Evolutionary conservation across 2,329 filamentous ascomycete species (phyloP).

Genomic region (Zymoseptoria ardabiliae): DNA sequence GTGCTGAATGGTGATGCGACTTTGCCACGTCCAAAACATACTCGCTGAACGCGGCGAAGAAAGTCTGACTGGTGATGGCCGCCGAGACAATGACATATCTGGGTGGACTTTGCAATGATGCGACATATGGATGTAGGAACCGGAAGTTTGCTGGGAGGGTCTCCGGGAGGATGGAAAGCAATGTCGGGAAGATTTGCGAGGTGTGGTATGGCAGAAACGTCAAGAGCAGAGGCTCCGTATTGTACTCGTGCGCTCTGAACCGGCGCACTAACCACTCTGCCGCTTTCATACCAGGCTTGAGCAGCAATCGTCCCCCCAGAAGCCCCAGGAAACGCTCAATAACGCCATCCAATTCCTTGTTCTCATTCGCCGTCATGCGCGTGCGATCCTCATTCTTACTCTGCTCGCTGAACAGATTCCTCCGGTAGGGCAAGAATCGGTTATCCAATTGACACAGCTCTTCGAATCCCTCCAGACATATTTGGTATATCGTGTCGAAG

Average conservation of each 20-base stretch:
- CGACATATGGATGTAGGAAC: slow-evolving; percentile 81
- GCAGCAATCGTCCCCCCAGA: slow-evolving; percentile 64
- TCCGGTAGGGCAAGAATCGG: slow-evolving; percentile 66
- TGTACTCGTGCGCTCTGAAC: slow-evolving; percentile 91
- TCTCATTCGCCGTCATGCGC: slow-evolving; percentile 74
- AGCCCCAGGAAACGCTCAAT: slow-evolving; percentile 78
- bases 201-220: slow-evolving; percentile 91
- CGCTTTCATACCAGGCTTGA: slow-evolving; percentile 83
- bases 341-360: slow-evolving; percentile 68
- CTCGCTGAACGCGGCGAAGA: slow-evolving; percentile 69
- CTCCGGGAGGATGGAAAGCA: slow-evolving; percentile 79
- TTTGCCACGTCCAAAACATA: slow-evolving; percentile 71
- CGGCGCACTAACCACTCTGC: slow-evolving; percentile 91
- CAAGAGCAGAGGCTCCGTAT: slow-evolving; percentile 67
- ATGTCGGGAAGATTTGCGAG: slow-evolving; percentile 72
- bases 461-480: slow-evolving; percentile 83
- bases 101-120: slow-evolving; percentile 66
- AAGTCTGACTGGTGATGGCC: slow-evolving; percentile 67
- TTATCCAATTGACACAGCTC: slow-evolving; percentile 83
- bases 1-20: slow-evolving; percentile 64
- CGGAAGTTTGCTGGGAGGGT: slow-evolving; percentile 67
- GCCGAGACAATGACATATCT: slow-evolving; percentile 77
- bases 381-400: slow-evolving; percentile 82
- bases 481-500: slow-evolving; percentile 78
- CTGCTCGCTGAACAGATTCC: slow-evolving; percentile 84